Percentiles rank a stretch among this genome's conserved stretches.
These are phyloP conservation scores for Maudiozyma bulderi DNA, from an alignment of 805 yeast species.

Conservation along the genomic window DNA sequence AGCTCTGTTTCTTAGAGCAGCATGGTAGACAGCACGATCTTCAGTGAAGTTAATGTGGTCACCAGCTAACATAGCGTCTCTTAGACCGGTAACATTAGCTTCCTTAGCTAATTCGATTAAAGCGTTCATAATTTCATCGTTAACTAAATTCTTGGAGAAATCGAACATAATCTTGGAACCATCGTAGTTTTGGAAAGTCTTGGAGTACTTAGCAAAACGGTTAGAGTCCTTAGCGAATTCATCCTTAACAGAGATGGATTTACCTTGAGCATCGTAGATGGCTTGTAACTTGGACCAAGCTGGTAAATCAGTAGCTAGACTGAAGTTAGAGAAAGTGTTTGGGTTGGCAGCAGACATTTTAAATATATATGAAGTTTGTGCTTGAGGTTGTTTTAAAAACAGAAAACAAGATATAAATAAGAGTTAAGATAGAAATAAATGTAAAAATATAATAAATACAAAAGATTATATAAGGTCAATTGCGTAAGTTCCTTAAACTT, in stretches of 20 bases:
- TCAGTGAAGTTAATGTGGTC: conserved; percentile 93
- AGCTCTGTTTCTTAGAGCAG: conserved; percentile 90
- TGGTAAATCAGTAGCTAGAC: conserved; percentile 61
- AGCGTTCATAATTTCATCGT: conserved; percentile 64
- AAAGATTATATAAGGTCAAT: no score
- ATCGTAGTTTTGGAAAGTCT: conserved; percentile 74
- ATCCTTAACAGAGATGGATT: conserved; percentile 60
- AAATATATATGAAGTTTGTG: not conserved
- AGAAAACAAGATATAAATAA: not conserved
- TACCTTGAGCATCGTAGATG: conserved; percentile 61
- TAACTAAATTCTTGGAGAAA: conserved; percentile 87
- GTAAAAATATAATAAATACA: not conserved
- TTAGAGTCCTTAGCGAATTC: conserved; percentile 67
- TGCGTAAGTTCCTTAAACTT: no score
- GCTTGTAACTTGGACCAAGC: conserved; percentile 75
- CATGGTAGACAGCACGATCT: conserved; percentile 93
- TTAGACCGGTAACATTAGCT: conserved; percentile 74
- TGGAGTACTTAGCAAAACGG: conserved; percentile 69
- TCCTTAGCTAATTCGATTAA: conserved; percentile 79
- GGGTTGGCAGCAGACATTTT: conserved; percentile 10
- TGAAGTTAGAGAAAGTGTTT: conserved; percentile 37
- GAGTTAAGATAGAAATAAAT: not conserved
- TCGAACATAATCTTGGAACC: conserved; percentile 86
- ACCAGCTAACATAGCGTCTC: conserved; percentile 90
- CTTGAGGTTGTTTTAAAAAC: not conserved